These are phyloP conservation scores for Boletus speciosus DNA, from an alignment of 768 basidiomycete genomes.

Conservation along the genomic window DNA sequence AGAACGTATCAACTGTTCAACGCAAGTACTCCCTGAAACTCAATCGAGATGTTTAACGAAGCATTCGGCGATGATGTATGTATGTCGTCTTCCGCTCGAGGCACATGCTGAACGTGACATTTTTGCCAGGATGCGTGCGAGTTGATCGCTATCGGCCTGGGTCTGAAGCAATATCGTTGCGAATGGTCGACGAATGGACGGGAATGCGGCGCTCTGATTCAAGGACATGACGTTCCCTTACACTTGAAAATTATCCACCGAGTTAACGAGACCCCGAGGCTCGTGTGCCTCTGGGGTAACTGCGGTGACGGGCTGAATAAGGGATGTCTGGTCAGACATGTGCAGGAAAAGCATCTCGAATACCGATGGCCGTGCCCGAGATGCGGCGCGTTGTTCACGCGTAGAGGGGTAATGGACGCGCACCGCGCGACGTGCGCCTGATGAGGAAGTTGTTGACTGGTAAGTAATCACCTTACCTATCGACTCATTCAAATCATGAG, in stretches of 20 bases:
- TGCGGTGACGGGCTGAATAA: constrained; percentile 16
- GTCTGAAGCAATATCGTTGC: constrained; percentile 1
- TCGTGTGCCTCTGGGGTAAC: constrained; percentile 14
- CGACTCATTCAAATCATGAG: background rate
- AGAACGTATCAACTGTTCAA: background rate
- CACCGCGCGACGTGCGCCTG: constrained; percentile 15
- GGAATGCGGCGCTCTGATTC: constrained; percentile 6
- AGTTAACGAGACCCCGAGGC: background rate
- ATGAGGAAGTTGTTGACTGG: background rate
- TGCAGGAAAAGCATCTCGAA: constrained; percentile 24
- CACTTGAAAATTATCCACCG: constrained; percentile 17
- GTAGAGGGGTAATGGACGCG: constrained; percentile 13
- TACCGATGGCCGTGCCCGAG: constrained; percentile 22
- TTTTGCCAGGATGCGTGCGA: constrained; percentile 9
- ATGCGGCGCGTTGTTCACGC: constrained; percentile 18
- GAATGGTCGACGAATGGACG: constrained; percentile 11
- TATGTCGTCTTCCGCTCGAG: background rate
- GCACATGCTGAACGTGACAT: background rate
- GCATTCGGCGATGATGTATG: constrained; percentile 16
- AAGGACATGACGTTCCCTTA: constrained; percentile 12
- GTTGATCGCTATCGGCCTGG: constrained; percentile 5
- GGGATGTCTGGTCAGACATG: constrained; percentile 18
- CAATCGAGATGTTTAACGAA: constrained; percentile 7
- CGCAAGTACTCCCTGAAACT: background rate
- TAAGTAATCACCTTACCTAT: background rate